Evolutionary conservation across 2,329 filamentous ascomycete genomes (phyloP).

Genomic region (Ascochyta viciae-villosae): DNA sequence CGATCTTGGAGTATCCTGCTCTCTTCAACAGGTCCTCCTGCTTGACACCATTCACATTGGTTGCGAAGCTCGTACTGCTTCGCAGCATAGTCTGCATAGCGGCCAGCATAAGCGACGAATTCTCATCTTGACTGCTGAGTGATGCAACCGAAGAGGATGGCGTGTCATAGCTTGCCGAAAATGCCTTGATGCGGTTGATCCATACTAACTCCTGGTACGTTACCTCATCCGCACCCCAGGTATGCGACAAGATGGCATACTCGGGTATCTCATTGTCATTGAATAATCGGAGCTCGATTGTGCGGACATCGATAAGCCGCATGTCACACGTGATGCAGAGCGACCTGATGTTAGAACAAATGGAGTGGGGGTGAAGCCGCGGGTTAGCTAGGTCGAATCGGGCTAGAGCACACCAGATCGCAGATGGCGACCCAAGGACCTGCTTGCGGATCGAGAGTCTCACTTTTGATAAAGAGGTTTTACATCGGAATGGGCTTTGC

Average conservation of each 20-base stretch:
- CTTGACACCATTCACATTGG: constrained; percentile 11
- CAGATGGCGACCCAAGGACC: not conserved
- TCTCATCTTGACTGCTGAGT: constrained; percentile 4
- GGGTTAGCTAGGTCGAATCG: not conserved
- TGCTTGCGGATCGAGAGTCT: constrained; percentile 4
- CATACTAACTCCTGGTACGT: constrained; percentile 24
- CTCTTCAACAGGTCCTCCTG: constrained; percentile 22
- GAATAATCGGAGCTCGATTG: constrained; percentile 30
- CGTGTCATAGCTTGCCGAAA: constrained; percentile 12
- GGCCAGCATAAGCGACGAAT: constrained; percentile 14
- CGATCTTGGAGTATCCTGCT: constrained; percentile 26
- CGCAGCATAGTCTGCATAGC: constrained; percentile 25
- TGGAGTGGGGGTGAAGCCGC: not conserved
- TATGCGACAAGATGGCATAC: constrained; percentile 33
- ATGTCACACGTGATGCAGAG: constrained; percentile 22
- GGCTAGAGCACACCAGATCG: not conserved
- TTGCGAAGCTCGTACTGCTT: constrained; percentile 14
- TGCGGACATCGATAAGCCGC: constrained; percentile 37
- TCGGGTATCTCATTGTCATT: constrained; percentile 27
- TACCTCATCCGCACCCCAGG: constrained; percentile 30
- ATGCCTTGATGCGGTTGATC: constrained; percentile 21
- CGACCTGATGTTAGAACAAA: not conserved
- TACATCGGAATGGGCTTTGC: not conserved
- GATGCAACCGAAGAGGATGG: constrained; percentile 6
- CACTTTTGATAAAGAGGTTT: not conserved